Base-by-base conservation (phyloP, 2,329 filamentous ascomycete genomes). In the Fusarium pseudoanthophilum region DNA sequence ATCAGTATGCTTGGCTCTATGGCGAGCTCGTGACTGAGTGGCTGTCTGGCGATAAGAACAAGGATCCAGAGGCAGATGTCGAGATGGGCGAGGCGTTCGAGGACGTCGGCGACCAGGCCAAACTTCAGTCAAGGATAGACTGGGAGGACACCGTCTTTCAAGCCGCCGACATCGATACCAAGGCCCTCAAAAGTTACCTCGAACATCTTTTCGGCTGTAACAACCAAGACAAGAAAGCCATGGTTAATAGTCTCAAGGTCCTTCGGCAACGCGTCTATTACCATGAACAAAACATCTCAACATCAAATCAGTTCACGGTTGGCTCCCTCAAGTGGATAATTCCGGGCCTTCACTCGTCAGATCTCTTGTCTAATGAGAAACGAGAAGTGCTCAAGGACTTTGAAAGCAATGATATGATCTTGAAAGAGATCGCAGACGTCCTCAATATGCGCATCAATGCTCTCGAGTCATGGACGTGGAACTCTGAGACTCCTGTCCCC, bases 391-490 rank as follows among this genome's bases (percentile, higher is more conserved):
- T 88, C 21, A 80, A 78, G 11, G 85, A 86, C 49, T 85, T 88
- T 59, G 75, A 81, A 28, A 76, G 78, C 14, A 86, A 84, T 57
- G 64, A 75, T 1, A 78, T 82, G 32, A 84, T 88, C 14, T 71
- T 88, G 16, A 78, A 78, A 4, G 87, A 89, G 76, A 83, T 89
- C 20, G 83, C 84, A 1, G 86, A 88, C 62, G 86, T 88, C 4
- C 81, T 88, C 56, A 88, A 88, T 69, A 87, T 88, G 83, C 82
- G 86, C 20, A 80, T 88, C 11, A 78, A 83, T 6, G 80, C 82
- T 1, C 75, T 88, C 3, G 78, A 82, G 7, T 79, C 79, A 7
- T 88, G 87, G 86, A 79, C 82, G 0, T 89, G 87, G 87, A 79
- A 67, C 36, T 66, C 77, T 0, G 83, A 83, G 2, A 73, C 79